These are phyloP conservation scores for Yamadazyma akitaensis DNA, from an alignment of 805 yeast species.

Conservation along the genomic window DNA sequence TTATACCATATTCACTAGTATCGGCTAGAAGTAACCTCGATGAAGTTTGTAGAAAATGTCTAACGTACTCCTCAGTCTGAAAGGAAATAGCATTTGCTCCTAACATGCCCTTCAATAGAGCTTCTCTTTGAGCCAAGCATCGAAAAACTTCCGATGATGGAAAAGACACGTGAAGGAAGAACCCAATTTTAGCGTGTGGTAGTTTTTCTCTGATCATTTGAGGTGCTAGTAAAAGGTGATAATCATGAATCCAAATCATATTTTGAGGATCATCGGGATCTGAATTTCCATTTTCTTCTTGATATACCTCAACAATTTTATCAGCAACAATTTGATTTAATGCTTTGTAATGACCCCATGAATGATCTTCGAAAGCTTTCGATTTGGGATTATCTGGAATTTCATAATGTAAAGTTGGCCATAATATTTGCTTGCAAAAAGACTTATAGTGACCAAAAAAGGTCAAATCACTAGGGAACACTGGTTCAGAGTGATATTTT, in stretches of 20 bases:
- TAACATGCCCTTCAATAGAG: slow-evolving; percentile 72
- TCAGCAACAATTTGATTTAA: slow-evolving; percentile 82
- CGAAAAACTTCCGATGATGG: slow-evolving; percentile 95
- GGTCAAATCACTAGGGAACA: slow-evolving; percentile 71
- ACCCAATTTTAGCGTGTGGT: slow-evolving; percentile 86
- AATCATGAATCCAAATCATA: slow-evolving; percentile 89
- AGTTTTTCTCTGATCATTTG: slow-evolving; percentile 70
- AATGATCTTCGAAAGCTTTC: slow-evolving; percentile 92
- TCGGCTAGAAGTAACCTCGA: slow-evolving; percentile 82
- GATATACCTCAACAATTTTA: slow-evolving; percentile 59
- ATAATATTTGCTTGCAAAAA: slow-evolving; percentile 88
- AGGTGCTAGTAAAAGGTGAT: slow-evolving; percentile 85
- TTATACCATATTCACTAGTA: slow-evolving; percentile 59
- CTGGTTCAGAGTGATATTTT: slow-evolving; percentile 59
- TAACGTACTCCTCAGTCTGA: slow-evolving; percentile 89
- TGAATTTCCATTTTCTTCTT: slow-evolving; percentile 45
- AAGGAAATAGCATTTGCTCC: slow-evolving; percentile 88
- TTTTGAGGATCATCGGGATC: slow-evolving; percentile 49
- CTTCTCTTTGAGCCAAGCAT: slow-evolving; percentile 83
- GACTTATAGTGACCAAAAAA: slow-evolving; percentile 89
- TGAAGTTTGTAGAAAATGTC: slow-evolving; percentile 91
- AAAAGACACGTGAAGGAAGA: slow-evolving; percentile 89
- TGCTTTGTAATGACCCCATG: slow-evolving; percentile 79
- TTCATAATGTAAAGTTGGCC: slow-evolving; percentile 95
- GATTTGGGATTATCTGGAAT: slow-evolving; percentile 93